Evolutionary conservation across 164 flowering plant genomes (phyloP).

Genomic region (Tinospora cordifolia): DNA sequence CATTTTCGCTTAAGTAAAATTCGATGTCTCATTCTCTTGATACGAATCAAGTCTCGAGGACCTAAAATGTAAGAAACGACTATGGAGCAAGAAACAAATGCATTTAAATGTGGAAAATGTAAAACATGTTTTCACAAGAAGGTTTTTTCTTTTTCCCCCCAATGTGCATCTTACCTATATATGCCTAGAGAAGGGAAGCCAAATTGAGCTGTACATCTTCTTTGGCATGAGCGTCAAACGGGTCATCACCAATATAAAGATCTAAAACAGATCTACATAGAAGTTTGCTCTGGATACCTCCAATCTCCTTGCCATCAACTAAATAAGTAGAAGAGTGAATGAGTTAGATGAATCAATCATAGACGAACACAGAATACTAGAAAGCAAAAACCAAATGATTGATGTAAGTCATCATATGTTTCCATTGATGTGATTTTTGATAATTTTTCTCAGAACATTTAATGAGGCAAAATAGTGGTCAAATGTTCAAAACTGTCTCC

Average conservation of each 20-base stretch:
- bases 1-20: background rate
- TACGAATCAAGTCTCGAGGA: no score
- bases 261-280: slow-evolving; percentile 72
- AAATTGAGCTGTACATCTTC: slow-evolving; percentile 52
- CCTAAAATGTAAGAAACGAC: background rate
- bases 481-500: background rate
- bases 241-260: slow-evolving; percentile 76
- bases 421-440: background rate
- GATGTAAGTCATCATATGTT: background rate
- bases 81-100: background rate
- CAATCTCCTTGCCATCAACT: slow-evolving; percentile 88
- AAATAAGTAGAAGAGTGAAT: slow-evolving; percentile 6
- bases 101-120: background rate
- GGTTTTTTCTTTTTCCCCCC: background rate
- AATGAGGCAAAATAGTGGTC: background rate
- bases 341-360: background rate
- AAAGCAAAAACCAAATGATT: slow-evolving; percentile 1
- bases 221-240: slow-evolving; percentile 71
- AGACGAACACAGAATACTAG: background rate
- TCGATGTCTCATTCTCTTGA: background rate
- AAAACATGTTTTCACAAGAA: background rate
- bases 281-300: slow-evolving; percentile 73
- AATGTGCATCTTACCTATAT: slow-evolving; percentile 16
- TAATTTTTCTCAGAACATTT: background rate
- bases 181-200: slow-evolving; percentile 41